phyloP scores from a whole-genome alignment of 2,329 filamentous ascomycete genomes.

The Dendryphion nanum region DNA sequence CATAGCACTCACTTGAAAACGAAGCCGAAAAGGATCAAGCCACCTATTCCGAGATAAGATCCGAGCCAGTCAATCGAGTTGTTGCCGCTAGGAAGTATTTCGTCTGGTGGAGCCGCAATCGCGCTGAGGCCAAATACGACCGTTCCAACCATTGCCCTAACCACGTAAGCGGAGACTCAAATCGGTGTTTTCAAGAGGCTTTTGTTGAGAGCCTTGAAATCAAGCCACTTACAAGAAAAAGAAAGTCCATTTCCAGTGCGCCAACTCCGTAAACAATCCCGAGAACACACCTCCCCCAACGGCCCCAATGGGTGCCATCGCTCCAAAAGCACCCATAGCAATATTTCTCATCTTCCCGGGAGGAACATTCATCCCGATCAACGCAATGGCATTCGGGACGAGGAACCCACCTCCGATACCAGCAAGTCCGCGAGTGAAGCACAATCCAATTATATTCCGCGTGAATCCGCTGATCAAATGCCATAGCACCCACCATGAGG shows the following conservation, averaged over 20 bases:
- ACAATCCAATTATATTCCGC: conserved; percentile 43
- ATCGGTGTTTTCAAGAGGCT: conserved; percentile 22
- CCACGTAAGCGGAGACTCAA: background rate
- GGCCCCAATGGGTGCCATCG: conserved; percentile 48
- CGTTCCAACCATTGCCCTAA: background rate
- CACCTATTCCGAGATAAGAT: conserved; percentile 39
- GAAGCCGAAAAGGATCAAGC: conserved; percentile 4
- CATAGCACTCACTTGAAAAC: conserved; percentile 16
- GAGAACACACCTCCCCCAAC: conserved; percentile 44
- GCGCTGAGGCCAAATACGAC: background rate
- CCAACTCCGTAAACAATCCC: conserved; percentile 38
- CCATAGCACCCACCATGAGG: conserved; percentile 56
- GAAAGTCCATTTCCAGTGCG: conserved; percentile 42
- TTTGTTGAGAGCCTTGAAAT: no score
- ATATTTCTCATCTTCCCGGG: conserved; percentile 49
- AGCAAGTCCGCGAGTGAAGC: conserved; percentile 46
- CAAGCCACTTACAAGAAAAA: conserved; percentile 25
- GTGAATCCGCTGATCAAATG: conserved; percentile 52
- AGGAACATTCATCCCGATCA: conserved; percentile 49
- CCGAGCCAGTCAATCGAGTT: conserved; percentile 45
- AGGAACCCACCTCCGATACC: conserved; percentile 53
- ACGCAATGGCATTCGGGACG: conserved; percentile 54
- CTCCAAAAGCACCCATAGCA: conserved; percentile 48
- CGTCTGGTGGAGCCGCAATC: conserved; percentile 4
- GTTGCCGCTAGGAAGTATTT: conserved; percentile 33